Evolutionary conservation across 1,284 basidiomycete species (phyloP), one percentile per base, ranked within the genome.

Genomic region (Clitocybe nebularis): DNA sequence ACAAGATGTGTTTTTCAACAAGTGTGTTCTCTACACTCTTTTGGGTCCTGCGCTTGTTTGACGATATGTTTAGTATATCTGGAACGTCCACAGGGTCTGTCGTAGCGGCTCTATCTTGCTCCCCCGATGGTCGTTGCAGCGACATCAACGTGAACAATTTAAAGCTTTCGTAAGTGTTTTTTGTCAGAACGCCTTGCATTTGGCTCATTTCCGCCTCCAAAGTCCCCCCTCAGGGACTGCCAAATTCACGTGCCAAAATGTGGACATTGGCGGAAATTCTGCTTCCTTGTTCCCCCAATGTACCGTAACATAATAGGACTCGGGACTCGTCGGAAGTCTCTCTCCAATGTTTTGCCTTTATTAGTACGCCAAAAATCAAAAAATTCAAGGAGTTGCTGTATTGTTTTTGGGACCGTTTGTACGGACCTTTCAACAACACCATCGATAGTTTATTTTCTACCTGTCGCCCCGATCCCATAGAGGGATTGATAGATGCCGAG

Each of bases 51-150:
- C 44, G 10, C 25, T 10, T 29, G 13, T 26, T 17, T 33, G 10
- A 43, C 36, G 16, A 9, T 24, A n/a, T 19, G 24, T 59, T 59
- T 49, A 75, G 76, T 47, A 73, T 81, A 43, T 69, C 72, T 11
- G 81, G 81, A 1, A 79, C 76, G 13, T 72, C 74, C 1, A 78
- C 75, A 1, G 68, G 71, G 33, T 59, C 69, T 2, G 68, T 70
- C 1, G 80, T 82, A 3, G 80, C 77, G 3, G 67, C 67, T 6
- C 61, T 84, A 26, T 61, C 67, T 20, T 84, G 81, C 57, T 82
- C 79, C 16, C 70, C 75, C 4, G 69, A 71, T 53, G 59, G 58
- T 19, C 67, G 71, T 24, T 81, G 77, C 63, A 68, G 53, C 25
- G 56, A 76, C 41, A 67, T 81, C 50, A 73, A 69, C 41, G 69